Conservation (phyloP, 805 yeast genomes). For the Priceomyces melissophilus region DNA sequence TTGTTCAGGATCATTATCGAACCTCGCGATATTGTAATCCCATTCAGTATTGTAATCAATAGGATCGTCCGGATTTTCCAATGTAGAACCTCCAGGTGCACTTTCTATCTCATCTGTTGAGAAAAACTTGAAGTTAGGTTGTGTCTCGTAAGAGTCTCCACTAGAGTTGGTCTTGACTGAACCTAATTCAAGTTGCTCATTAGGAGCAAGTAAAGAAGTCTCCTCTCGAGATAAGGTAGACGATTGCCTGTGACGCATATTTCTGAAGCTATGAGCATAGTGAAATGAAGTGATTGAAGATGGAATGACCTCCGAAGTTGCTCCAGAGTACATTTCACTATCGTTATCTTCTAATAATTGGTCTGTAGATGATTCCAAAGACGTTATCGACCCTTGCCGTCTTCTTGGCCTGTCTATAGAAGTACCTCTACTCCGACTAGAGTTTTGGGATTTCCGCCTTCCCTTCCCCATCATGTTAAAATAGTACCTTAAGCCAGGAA, state of each 20-base stretch:
- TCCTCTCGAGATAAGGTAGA: slow-evolving; percentile 24
- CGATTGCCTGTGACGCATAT: slow-evolving; percentile 17
- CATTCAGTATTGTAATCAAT: slow-evolving; percentile 75
- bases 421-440: slow-evolving; percentile 17
- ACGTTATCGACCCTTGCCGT: slow-evolving; percentile 28
- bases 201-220: slow-evolving; percentile 31
- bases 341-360: slow-evolving; percentile 52
- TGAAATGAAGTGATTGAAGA: slow-evolving; percentile 76
- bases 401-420: slow-evolving; percentile 18
- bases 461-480: background rate
- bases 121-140: slow-evolving; percentile 68
- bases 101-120: slow-evolving; percentile 76
- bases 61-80: slow-evolving; percentile 52
- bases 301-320: slow-evolving; percentile 71
- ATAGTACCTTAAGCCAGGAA: background rate
- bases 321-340: slow-evolving; percentile 74
- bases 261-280: slow-evolving; percentile 55
- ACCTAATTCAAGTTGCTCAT: slow-evolving; percentile 27
- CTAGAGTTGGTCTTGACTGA: slow-evolving; percentile 36
- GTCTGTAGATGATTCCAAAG: slow-evolving; percentile 26
- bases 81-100: slow-evolving; percentile 85
- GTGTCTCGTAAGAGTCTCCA: slow-evolving; percentile 33
- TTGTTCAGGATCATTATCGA: slow-evolving; percentile 16
- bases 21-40: slow-evolving; percentile 58
- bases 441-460: slow-evolving; percentile 3